These are phyloP conservation scores for Phytophthora macrochlamydospora DNA, from an alignment of 352 stramenopile genomes.

Conservation along the genomic window DNA sequence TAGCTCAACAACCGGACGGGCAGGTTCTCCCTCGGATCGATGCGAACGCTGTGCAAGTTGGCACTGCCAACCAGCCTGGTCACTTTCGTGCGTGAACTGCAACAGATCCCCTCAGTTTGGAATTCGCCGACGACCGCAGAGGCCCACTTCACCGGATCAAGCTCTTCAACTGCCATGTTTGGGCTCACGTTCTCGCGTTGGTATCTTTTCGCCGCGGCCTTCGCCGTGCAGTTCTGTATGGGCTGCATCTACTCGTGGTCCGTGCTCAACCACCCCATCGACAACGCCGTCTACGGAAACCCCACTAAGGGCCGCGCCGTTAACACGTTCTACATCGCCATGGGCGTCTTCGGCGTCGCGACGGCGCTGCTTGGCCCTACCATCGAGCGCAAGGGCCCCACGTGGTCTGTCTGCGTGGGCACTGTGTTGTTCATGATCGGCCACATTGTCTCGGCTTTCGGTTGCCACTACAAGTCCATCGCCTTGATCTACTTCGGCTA, in stretches of 20 bases:
- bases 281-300: slow-evolving; percentile 57
- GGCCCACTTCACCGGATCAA: not conserved
- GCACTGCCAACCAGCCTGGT: not conserved
- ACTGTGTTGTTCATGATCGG: slow-evolving; percentile 52
- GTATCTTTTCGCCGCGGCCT: slow-evolving; percentile 69
- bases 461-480: slow-evolving; percentile 59
- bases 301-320: slow-evolving; percentile 52
- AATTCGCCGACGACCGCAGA: slow-evolving; percentile 7
- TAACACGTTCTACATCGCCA: slow-evolving; percentile 74
- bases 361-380: slow-evolving; percentile 60
- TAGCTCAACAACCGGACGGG: not conserved
- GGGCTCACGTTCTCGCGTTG: slow-evolving; percentile 58
- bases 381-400: slow-evolving; percentile 65
- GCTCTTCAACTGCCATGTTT: slow-evolving; percentile 16
- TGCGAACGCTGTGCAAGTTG: not conserved
- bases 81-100: too few species aligned
- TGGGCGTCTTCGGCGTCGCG: slow-evolving; percentile 59
- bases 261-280: slow-evolving; percentile 71
- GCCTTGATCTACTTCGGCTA: slow-evolving; percentile 68
- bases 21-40: not conserved
- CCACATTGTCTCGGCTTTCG: slow-evolving; percentile 60
- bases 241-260: slow-evolving; percentile 78
- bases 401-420: slow-evolving; percentile 46
- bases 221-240: slow-evolving; percentile 73
- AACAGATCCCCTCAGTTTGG: slow-evolving; percentile 14